phyloP scores from a whole-genome alignment of 139 green algal genomes.

The Micromonas pusilla region DNA sequence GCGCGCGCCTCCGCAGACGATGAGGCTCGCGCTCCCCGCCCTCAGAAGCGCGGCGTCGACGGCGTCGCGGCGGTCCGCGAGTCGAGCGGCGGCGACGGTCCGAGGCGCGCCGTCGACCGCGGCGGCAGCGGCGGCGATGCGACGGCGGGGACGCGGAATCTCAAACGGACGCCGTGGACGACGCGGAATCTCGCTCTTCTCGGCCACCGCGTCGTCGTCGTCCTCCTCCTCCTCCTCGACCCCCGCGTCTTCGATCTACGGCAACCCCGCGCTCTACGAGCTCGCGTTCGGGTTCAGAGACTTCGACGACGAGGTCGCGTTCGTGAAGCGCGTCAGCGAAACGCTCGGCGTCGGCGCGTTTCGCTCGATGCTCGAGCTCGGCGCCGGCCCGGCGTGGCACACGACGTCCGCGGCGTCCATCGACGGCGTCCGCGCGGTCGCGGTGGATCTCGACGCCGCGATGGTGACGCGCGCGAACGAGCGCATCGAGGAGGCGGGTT shows the following conservation, averaged over 20 bases:
- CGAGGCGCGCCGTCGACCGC: neutral
- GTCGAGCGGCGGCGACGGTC: neutral
- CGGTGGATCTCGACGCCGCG: neutral
- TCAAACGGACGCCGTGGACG: no score
- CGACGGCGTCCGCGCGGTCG: neutral
- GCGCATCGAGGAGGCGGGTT: neutral
- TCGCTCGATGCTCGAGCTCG: neutral
- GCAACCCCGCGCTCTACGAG: neutral
- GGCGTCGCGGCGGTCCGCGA: neutral
- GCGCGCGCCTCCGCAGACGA: no score
- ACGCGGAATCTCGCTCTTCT: no score
- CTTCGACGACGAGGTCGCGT: slow-evolving; percentile 4
- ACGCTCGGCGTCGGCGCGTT: neutral
- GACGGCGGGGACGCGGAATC: neutral
- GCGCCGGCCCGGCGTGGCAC: slow-evolving; percentile 15
- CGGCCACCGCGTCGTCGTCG: neutral
- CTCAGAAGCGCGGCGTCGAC: neutral
- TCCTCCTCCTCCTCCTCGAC: no score
- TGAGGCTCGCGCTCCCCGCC: neutral
- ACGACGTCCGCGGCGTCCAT: neutral
- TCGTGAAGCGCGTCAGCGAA: neutral
- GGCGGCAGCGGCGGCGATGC: neutral
- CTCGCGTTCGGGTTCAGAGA: slow-evolving; percentile 20
- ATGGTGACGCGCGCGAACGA: slow-evolving; percentile 10
- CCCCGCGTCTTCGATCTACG: neutral